Base-by-base conservation (phyloP, 352 stramenopile species). In the Aphanomyces stellatus region DNA sequence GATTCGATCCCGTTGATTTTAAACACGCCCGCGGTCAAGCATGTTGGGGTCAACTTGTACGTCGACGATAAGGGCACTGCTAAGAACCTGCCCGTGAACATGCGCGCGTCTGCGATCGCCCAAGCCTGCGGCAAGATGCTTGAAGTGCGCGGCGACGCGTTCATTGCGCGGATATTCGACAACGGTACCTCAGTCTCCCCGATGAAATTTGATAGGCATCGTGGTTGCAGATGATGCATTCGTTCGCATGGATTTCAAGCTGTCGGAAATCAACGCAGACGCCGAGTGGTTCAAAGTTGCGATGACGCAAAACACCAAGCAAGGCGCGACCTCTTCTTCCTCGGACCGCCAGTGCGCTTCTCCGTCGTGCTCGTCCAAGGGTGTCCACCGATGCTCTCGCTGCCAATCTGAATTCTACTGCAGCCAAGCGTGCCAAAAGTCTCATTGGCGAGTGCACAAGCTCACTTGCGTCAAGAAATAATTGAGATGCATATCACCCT, bases 21-120 rank as follows among this genome's bases (percentile, higher is more conserved):
- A 60, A 96, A 96, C 76, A 85, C 80, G 53, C 73, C 74, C 33
- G 81, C 80, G 2, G 79, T 83, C 31, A 69, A 75, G 48, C 80
- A 93, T 71, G 71, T 96, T 15, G 85, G 85, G 19, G 62, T 96
- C 48, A 96, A 94, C 71, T 87, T 96, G 80, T 96, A 96, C 69
- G 87, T 96, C 51, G 87, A 96, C 69, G 87, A 96, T 73, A 96
- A 93, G 68, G 87, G 87, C 59, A 93, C 86, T 13, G 84, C 87
- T 51, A 96, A 96, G 72, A 81, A 80, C 1, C 69, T 95, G 19
- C 72, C 85, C 10, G 82, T 80, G 33, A 96, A 96, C 42, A 65
- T 80, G 34, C 86, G 87, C 46, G 87, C 87, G 7, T 91, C 81
- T 17, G 80, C 85, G 17, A 91, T 96, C 57, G 82, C 79, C 5